Percentiles rank a stretch among this genome's conserved stretches.
Conservation (phyloP, 495 filamentous ascomycete genomes). For the Lophiostoma macrostomum region DNA sequence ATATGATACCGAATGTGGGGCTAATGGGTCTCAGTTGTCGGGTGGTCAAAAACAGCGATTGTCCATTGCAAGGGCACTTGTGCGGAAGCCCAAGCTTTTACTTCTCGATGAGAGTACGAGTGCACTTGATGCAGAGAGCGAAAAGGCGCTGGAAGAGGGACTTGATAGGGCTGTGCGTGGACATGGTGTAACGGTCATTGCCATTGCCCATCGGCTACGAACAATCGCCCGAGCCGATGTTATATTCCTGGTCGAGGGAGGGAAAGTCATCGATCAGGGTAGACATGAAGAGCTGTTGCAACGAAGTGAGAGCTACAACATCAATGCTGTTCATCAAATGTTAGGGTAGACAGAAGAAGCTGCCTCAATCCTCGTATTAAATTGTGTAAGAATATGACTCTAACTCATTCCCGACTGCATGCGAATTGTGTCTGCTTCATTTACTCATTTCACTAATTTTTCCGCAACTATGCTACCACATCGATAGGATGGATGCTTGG, state of each 20-base stretch:
- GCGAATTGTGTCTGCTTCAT: no score
- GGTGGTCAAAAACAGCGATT: slow-evolving; percentile 31
- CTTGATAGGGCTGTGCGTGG: slow-evolving; percentile 17
- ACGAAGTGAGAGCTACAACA: slow-evolving; percentile 31
- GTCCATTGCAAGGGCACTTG: slow-evolving; percentile 28
- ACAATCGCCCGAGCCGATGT: slow-evolving; percentile 23
- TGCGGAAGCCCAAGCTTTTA: slow-evolving; percentile 25
- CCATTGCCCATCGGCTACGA: slow-evolving; percentile 25
- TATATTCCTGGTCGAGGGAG: slow-evolving; percentile 28
- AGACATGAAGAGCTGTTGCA: slow-evolving; percentile 21
- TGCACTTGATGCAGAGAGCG: slow-evolving; percentile 28
- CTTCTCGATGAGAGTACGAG: slow-evolving; percentile 35
- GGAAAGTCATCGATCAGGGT: slow-evolving; percentile 18
- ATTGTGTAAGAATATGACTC: no score
- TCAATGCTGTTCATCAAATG: slow-evolving; percentile 31
- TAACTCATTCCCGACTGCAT: no score
- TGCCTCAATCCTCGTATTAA: no score
- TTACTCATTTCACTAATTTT: no score
- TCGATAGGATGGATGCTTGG: no score
- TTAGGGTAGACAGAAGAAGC: slow-evolving; percentile 5
- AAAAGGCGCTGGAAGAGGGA: slow-evolving; percentile 14
- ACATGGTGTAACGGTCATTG: slow-evolving; percentile 26
- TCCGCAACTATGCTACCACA: no score
- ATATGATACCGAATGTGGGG: slow-evolving; percentile 37
- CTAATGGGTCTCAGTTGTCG: slow-evolving; percentile 11